Conservation (phyloP, 2,329 filamentous ascomycete genomes). For the Trichophyton benhamiae region DNA sequence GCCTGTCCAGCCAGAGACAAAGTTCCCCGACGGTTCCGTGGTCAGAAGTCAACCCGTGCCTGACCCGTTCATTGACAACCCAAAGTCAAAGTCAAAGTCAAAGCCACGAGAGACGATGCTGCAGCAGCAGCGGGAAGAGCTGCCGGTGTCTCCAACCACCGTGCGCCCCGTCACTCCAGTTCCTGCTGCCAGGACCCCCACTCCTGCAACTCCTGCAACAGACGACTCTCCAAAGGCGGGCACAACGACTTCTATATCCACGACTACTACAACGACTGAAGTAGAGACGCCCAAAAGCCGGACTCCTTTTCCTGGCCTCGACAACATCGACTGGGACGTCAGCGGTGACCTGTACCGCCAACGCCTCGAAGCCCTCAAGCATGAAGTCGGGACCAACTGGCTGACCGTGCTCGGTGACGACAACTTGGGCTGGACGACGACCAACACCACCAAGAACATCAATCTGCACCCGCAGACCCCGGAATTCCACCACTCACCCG, state of each 20-base stretch:
- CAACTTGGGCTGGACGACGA: constrained; percentile 34
- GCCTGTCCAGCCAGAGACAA: neutral
- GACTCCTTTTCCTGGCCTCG: constrained; percentile 17
- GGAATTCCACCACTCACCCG: constrained; percentile 21
- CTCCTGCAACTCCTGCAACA: no score
- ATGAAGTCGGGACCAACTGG: constrained; percentile 77
- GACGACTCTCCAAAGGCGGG: neutral
- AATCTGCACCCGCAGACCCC: constrained; percentile 19
- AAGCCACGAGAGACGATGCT: neutral
- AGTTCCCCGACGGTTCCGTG: neutral
- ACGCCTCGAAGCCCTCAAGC: constrained; percentile 74
- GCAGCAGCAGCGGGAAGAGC: neutral
- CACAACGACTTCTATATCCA: neutral
- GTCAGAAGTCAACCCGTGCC: neutral
- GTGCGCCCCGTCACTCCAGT: neutral
- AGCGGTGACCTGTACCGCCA: constrained; percentile 70
- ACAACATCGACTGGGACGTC: constrained; percentile 27
- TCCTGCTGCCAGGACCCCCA: neutral
- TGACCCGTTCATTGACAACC: neutral
- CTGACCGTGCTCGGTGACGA: constrained; percentile 77
- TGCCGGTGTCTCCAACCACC: constrained; percentile 1
- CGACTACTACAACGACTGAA: neutral
- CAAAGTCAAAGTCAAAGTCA: neutral
- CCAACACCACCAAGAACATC: constrained; percentile 19
- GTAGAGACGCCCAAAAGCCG: constrained; percentile 6